phyloP scores from a whole-genome alignment of 140 eudicot species.

The Ambrosia hybrid region DNA sequence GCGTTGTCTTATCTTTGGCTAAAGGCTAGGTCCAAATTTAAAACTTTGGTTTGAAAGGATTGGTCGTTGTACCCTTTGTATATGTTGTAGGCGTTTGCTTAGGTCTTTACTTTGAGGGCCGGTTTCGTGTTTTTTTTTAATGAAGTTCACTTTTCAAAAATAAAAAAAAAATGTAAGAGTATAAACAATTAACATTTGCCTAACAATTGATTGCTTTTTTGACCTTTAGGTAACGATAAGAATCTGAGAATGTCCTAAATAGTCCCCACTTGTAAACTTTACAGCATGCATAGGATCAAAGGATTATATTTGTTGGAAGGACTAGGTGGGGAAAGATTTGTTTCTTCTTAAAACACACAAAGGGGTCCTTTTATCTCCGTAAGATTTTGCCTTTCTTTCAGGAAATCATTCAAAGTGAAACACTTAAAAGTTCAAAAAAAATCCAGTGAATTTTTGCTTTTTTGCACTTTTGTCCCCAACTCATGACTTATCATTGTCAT shows the following conservation, averaged over 20 bases:
- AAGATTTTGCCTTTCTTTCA: conserved; percentile 24
- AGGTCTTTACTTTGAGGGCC: no score
- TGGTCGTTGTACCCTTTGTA: no score
- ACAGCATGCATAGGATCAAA: conserved; percentile 10
- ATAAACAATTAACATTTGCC: background rate
- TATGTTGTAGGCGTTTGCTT: no score
- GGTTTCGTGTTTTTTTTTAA: no score
- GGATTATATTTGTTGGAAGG: conserved; percentile 20
- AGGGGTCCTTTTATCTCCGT: conserved; percentile 26
- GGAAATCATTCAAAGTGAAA: conserved; percentile 29
- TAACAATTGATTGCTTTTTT: background rate
- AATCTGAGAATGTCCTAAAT: conserved; percentile 22
- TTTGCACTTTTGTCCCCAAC: conserved; percentile 27
- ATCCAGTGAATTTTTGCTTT: conserved; percentile 29
- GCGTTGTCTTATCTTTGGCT: no score
- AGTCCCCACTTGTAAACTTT: conserved; percentile 26
- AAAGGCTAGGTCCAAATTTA: no score
- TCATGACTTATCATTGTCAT: conserved; percentile 25
- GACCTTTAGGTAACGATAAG: background rate
- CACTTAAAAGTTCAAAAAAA: conserved; percentile 17
- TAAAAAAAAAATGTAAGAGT: no score
- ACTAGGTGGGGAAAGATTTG: conserved; percentile 27
- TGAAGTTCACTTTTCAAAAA: no score
- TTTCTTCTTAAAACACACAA: conserved; percentile 28
- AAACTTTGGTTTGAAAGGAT: no score